Evolutionary conservation across 2,329 filamentous ascomycete genomes (phyloP), one percentile per base, ranked within the genome.

Genomic region (Alternaria consortialis): DNA sequence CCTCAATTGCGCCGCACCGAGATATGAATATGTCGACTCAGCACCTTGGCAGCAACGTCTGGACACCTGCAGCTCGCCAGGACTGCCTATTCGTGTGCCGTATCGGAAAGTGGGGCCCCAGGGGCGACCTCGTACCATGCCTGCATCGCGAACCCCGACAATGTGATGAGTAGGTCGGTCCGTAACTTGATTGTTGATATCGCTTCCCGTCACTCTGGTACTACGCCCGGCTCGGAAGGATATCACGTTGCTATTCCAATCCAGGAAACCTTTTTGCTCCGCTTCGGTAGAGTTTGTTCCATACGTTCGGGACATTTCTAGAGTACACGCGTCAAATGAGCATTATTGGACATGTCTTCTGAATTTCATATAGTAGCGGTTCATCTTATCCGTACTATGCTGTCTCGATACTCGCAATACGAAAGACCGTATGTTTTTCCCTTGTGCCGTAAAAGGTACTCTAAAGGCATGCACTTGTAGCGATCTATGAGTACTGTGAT

Each of bases 131-230:
- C 43, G 53, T 55, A 55, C 12, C 53, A 55, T 44, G 43, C 42
- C 32, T 34, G 37, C 43, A 31, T 47, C 48, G 48, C 58, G 36
- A 53, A 48, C 53, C 32, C 53, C 44, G 32, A 36, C 37, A 42
- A 42, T 48, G 29, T 53, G 37, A 36, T 54, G 37, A 46, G 27
- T 43, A 46, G 48, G 39, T 47, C 39, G 23, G 55, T 23, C 56
- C 59, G 56, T 58, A 32, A 40, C 58, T 34, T 36, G 13, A 43
- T 32, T 23, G 17, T 53, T 46, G 15, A 51, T 32, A 60, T 57
- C 53, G 51, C 42, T 9, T 62, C 17, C 58, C 58, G 42, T 29
- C 46, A 29, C 46, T 34, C 34, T 53, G 43, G 58, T 37, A 29
- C 25, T 53, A 36, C 25, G 27, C 42, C 54, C 36, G 53, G 34